These are phyloP conservation scores for Lablab purpureus DNA, from an alignment of 306 rosid species.

Conservation along the genomic window DNA sequence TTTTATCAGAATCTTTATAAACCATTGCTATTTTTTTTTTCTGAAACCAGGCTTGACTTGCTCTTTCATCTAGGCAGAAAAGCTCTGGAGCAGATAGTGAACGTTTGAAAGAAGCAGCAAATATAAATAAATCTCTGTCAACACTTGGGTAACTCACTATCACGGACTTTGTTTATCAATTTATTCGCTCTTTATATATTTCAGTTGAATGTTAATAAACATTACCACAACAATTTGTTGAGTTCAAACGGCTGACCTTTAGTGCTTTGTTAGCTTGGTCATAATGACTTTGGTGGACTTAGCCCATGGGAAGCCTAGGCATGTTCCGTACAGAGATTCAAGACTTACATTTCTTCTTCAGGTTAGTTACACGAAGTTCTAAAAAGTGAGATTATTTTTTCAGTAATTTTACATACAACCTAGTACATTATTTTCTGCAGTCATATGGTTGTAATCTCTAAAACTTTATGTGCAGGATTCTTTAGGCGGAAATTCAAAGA, in stretches of 20 bases:
- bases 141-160: constrained; percentile 79
- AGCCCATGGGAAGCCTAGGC: constrained; percentile 95
- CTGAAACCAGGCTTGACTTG: constrained; percentile 42
- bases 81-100: constrained; percentile 96
- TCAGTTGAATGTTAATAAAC: constrained; percentile 28
- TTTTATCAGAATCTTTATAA: constrained; percentile 25
- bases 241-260: constrained; percentile 40
- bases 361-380: constrained; percentile 61
- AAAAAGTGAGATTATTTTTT: constrained; percentile 12
- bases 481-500: constrained; percentile 97
- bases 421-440: constrained; percentile 33
- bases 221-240: constrained; percentile 2
- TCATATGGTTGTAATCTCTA: constrained; percentile 29
- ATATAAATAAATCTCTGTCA: constrained; percentile 93
- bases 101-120: constrained; percentile 94
- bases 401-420: not conserved
- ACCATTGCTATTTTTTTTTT: constrained; percentile 21
- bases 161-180: constrained; percentile 38
- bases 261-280: constrained; percentile 73
- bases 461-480: constrained; percentile 79
- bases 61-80: constrained; percentile 77
- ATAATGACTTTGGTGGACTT: constrained; percentile 94
- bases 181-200: constrained; percentile 38
- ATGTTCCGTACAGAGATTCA: constrained; percentile 97
- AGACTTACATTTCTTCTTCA: constrained; percentile 98